Conservation (phyloP, 2,329 filamentous ascomycete species). For the Dissoconium aciculare region DNA sequence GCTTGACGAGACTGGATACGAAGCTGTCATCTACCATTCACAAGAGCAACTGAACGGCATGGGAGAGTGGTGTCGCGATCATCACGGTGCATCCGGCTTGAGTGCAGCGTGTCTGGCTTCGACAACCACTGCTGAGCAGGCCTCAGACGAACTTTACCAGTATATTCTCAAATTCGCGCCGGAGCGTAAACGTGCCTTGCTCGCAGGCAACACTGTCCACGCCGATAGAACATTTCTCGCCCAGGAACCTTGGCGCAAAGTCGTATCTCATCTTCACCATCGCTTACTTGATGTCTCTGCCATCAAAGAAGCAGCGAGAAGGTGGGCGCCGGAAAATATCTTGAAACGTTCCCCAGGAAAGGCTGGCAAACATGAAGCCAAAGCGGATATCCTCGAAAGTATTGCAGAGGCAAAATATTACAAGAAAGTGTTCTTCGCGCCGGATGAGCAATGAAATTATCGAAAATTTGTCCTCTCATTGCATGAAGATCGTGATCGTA, state of each 20-base stretch:
- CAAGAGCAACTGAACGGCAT: conserved; percentile 58
- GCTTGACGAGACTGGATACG: conserved; percentile 63
- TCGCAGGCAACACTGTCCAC: conserved; percentile 90
- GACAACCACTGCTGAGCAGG: conserved; percentile 53
- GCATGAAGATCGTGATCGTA: no score
- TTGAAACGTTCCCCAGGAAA: conserved; percentile 54
- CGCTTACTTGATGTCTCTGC: conserved; percentile 82
- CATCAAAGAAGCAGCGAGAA: conserved; percentile 74
- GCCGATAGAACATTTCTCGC: conserved; percentile 72
- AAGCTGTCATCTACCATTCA: conserved; percentile 61
- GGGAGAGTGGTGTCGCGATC: conserved; percentile 76
- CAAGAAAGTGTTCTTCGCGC: conserved; percentile 50
- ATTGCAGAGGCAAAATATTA: conserved; percentile 85
- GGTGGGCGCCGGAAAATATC: conserved; percentile 58
- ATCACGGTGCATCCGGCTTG: conserved; percentile 69
- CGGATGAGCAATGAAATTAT: no score
- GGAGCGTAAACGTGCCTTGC: conserved; percentile 48
- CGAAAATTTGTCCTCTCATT: no score
- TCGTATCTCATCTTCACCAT: conserved; percentile 71
- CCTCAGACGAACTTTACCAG: conserved; percentile 55
- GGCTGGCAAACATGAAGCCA: conserved; percentile 63
- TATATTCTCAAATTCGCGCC: conserved; percentile 67
- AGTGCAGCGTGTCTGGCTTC: conserved; percentile 62
- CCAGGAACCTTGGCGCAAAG: conserved; percentile 54
- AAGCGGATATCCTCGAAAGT: conserved; percentile 84